Base-by-base conservation (phyloP, 768 basidiomycete genomes). In the Amanita fuliginea region DNA sequence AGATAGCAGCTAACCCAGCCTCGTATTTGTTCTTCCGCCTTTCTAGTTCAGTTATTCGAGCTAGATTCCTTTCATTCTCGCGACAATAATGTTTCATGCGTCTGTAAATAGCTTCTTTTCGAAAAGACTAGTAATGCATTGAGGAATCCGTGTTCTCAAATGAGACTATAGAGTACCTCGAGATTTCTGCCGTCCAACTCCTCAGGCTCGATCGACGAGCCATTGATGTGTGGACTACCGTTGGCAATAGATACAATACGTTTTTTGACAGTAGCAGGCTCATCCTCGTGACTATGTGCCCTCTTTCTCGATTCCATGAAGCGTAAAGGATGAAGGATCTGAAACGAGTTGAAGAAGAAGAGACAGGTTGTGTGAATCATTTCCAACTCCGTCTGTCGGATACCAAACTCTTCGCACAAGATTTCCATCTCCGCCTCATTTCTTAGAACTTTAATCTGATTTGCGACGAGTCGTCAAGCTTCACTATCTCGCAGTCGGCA, bases 401-500 rank as follows among this genome's bases (percentile, higher is more conserved):
- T 59, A 55, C 64, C 60, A 67, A 68, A 63, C 60, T 65, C 60
- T 16, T 32, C 34, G 32, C 34, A 26, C 40, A 19, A 2, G 8
- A 24, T 30, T 42, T 49, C 16, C 32, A 22, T 46, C 42, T 36
- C 33, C 51, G 50, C 42, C 19, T 46, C 45, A 43, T 33, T 34
- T 24, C 26, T 34, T 33, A 44, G 34, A 75, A 53, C 47, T 65
- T 66, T 56, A 76, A 56, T 52, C 60, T 61, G 49, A 67, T 56
- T 18, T 57, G 56, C 39, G 62, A 62, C 6, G 58, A 55, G 9
- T 47, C 56, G 52, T 73, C 69, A 59, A 77, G 55, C 51, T 83
- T 74, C 14, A 91, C 58, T 49, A 97, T 77, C 65, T 99, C 92
- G 62, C 95, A 98, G 64, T 99, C 96, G 18, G 77, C 70, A 51